phyloP scores from a whole-genome alignment of 2,329 filamentous ascomycete species.

The Lecanicillium sp. region DNA sequence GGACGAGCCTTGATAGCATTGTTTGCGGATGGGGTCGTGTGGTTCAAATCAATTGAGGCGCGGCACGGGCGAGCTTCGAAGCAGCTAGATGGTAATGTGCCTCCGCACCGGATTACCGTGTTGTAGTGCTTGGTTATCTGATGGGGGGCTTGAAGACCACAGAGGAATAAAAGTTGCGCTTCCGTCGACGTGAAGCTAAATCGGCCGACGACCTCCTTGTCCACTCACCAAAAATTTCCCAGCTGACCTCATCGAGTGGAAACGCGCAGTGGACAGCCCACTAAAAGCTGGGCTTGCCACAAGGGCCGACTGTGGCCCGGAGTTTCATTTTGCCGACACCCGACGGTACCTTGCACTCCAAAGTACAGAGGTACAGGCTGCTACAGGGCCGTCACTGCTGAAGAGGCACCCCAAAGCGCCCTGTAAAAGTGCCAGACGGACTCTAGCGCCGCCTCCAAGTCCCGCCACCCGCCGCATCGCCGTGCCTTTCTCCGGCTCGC shows the following conservation, averaged over 20 bases:
- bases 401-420: neutral
- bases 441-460: too few species aligned
- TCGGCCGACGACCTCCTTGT: constrained; percentile 5
- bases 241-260: constrained; percentile 13
- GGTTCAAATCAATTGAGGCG: constrained; percentile 8
- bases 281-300: neutral
- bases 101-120: constrained; percentile 1
- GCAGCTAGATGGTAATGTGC: neutral
- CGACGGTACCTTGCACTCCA: neutral
- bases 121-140: neutral
- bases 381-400: too few species aligned
- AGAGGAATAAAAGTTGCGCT: constrained; percentile 2
- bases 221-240: constrained; percentile 13
- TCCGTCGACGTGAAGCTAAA: constrained; percentile 6
- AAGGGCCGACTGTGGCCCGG: neutral
- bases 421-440: neutral
- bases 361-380: neutral
- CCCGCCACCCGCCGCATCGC: neutral
- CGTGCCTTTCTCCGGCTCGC: neutral
- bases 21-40: constrained; percentile 4
- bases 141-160: neutral
- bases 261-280: neutral
- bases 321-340: constrained; percentile 7
- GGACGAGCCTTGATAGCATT: constrained; percentile 20
- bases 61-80: constrained; percentile 4